Evolutionary conservation across 176 grass and related monocot species (phyloP), one percentile per base, ranked within the genome.

Genomic region (Oryza officinalis): DNA sequence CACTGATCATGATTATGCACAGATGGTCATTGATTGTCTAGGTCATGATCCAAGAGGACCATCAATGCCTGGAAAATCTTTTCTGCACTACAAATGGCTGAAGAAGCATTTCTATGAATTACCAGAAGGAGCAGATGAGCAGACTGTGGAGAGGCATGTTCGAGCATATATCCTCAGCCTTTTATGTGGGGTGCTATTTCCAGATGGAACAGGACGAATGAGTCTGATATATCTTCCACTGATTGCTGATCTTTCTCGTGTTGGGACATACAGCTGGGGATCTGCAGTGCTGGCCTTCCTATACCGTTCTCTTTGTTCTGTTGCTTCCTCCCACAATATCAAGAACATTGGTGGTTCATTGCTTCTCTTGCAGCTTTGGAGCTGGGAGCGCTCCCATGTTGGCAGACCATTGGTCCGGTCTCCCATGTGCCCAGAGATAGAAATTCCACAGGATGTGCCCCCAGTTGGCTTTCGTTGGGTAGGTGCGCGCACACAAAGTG

Each of bases 341-440:
- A 90, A 90, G 84, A 85, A 90, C 70, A 93, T 84, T 38, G 88
- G 63, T 32, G 91, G 91, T 68, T 90, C 91, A 46, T 84, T 93
- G 85, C 86, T 93, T 77, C 83, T 93, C 35, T 81, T 93, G 80
- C 91, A 93, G 75, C 88, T 93, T 68, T 93, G 91, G 88, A 90
- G 88, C 75, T 88, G 91, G 91, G 91, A 93, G 83, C 88, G 15
- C 49, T 93, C 83, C 54, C 91, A 89, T 82, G 88, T 90, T 78
- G 88, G 77, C 49, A 84, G 88, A 65, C 88, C 91, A 71, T 69
- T 85, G 78, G 85, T 87, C 83, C 85, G 88, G 14, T 70, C 78
- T 52, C 57, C 83, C 31, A 32, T 28, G 37, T 81, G 50, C 44
- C 35, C 59, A 49, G 85, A 82, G 59, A 79, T 30, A 59, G 61